A percentile compares a stretch with the other conserved stretches of the same genome.
Evolutionary conservation across 2,329 filamentous ascomycete species (phyloP).

Genomic region (Aotearoamyces nothofagi): DNA sequence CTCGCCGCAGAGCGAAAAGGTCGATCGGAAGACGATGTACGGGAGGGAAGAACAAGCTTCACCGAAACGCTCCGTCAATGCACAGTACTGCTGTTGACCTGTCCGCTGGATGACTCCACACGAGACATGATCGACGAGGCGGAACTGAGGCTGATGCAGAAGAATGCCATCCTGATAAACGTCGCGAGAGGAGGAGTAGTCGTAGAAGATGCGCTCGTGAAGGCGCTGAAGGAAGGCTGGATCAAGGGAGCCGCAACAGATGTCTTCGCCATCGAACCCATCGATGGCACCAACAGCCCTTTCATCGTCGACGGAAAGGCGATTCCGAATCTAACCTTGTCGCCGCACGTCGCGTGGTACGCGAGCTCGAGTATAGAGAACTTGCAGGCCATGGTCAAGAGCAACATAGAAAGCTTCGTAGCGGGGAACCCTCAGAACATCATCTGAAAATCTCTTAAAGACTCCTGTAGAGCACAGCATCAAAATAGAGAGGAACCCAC

Average conservation of each 20-base stretch:
- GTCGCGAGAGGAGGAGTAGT: conserved; percentile 19
- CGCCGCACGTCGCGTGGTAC: conserved; percentile 38
- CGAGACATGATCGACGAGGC: conserved; percentile 11
- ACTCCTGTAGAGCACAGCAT: too few species aligned
- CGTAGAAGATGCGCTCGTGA: conserved; percentile 15
- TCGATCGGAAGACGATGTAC: background rate
- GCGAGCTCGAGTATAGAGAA: conserved; percentile 30
- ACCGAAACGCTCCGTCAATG: conserved; percentile 5
- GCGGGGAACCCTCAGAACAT: conserved; percentile 1
- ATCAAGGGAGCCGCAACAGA: conserved; percentile 18
- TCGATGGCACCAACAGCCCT: conserved; percentile 23
- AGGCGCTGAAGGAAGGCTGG: conserved; percentile 12
- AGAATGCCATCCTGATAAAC: conserved; percentile 15
- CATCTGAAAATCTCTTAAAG: too few species aligned
- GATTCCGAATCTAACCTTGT: conserved; percentile 32
- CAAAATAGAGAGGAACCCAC: too few species aligned
- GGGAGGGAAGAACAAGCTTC: conserved; percentile 9
- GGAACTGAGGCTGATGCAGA: conserved; percentile 12
- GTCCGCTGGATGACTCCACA: conserved; percentile 12
- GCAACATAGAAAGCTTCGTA: conserved; percentile 26
- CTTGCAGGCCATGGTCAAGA: conserved; percentile 25
- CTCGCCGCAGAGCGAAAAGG: conserved; percentile 2
- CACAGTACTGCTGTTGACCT: conserved; percentile 11
- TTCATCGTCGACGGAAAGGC: conserved; percentile 12
- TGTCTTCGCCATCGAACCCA: conserved; percentile 18